A percentile compares a stretch with the other conserved stretches of the same genome.
These are phyloP conservation scores for Rostrohypoxylon terebratum DNA, from an alignment of 495 filamentous ascomycete species.

Conservation along the genomic window DNA sequence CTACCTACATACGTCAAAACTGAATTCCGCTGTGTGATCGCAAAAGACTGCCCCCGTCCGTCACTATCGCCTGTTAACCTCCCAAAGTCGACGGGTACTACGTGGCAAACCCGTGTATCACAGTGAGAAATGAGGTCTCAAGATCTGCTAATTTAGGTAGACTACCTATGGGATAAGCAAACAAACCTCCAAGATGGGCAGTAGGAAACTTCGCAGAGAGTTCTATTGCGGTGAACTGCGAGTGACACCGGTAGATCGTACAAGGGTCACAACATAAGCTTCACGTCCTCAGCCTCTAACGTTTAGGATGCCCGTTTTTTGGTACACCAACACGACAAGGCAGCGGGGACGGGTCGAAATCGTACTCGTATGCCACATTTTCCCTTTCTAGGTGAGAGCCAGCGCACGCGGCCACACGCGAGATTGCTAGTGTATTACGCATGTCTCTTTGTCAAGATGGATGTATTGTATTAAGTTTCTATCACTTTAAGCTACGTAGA, in stretches of 20 bases:
- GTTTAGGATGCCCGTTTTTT: background rate
- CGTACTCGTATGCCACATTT: conserved; percentile 6
- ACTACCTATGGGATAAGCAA: background rate
- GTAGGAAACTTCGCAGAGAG: background rate
- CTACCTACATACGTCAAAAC: conserved; percentile 37
- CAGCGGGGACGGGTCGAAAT: background rate
- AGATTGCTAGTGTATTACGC: background rate
- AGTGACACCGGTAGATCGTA: conserved; percentile 22
- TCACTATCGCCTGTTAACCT: conserved; percentile 10
- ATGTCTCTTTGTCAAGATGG: background rate
- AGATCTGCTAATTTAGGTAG: background rate
- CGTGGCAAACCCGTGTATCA: conserved; percentile 5
- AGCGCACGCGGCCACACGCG: background rate
- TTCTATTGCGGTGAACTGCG: conserved; percentile 5
- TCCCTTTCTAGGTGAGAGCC: conserved; percentile 10
- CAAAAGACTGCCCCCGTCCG: background rate
- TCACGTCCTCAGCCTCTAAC: background rate
- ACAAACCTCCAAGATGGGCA: background rate
- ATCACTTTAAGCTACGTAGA: conserved; percentile 25
- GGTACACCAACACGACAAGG: background rate
- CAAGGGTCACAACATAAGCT: conserved; percentile 21
- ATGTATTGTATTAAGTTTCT: conserved; percentile 12
- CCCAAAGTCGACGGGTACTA: conserved; percentile 5
- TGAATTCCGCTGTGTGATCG: conserved; percentile 26
- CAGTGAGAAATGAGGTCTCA: conserved; percentile 7